Percentiles rank a stretch among this genome's conserved stretches.
phyloP scores from a whole-genome alignment of 768 basidiomycete genomes.

The Leccinum pellstonianum region DNA sequence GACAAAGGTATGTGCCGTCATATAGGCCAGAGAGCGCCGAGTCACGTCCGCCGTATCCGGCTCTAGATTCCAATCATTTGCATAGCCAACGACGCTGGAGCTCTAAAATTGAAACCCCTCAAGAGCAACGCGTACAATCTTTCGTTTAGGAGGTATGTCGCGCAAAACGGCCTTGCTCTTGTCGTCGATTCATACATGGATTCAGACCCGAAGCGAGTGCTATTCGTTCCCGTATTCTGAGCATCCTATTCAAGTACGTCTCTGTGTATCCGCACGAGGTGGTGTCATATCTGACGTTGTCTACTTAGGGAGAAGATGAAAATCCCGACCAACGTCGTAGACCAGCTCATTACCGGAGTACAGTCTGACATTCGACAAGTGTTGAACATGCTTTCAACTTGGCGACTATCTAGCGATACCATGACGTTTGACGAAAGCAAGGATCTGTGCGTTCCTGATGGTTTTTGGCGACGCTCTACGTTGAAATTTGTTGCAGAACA shows the following conservation, averaged over 20 bases:
- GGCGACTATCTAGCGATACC: slow-evolving; percentile 76
- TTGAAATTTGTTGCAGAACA: slow-evolving; percentile 46
- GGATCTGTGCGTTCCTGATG: slow-evolving; percentile 58
- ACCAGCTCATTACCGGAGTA: slow-evolving; percentile 84
- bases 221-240: slow-evolving; percentile 84
- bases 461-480: not conserved
- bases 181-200: not conserved
- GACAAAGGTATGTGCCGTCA: slow-evolving; percentile 57
- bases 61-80: slow-evolving; percentile 91
- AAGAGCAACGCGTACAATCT: slow-evolving; percentile 68
- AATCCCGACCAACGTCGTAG: slow-evolving; percentile 86
- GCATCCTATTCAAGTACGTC: slow-evolving; percentile 85
- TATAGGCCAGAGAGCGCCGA: not conserved
- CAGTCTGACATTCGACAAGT: slow-evolving; percentile 98
- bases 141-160: slow-evolving; percentile 69
- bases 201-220: slow-evolving; percentile 71
- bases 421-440: slow-evolving; percentile 95
- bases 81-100: slow-evolving; percentile 87
- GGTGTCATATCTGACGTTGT: not conserved
- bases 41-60: not conserved
- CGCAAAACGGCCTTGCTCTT: not conserved
- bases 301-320: slow-evolving; percentile 82
- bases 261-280: not conserved
- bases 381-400: slow-evolving; percentile 97
- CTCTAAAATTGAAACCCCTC: slow-evolving; percentile 92